Base-by-base conservation (phyloP, 1,284 basidiomycete species). In the Leccinum colubrinum region DNA sequence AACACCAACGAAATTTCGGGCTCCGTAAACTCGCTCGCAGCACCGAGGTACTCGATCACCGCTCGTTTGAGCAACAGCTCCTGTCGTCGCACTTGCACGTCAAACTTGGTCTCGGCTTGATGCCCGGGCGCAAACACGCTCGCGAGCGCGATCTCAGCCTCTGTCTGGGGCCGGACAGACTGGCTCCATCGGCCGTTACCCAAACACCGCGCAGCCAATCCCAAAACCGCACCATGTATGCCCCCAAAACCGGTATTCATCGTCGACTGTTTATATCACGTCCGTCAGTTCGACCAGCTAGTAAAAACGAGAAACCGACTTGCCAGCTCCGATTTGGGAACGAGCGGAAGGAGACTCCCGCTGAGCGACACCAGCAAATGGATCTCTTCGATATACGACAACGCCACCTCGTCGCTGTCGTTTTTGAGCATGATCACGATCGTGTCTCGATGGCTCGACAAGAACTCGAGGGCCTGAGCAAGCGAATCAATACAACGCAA, bases 301-400 rank as follows among this genome's bases (percentile, higher is more conserved):
- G 15, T 9, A 39, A 22, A 17, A 6, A n/a, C n/a, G 8, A 33
- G 37, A 53, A 53, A 48, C 8, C 46, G 11, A n/a, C 43, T 46
- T n/a, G 93, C 93, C 70, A 96, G 74, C 66, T 97, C 94, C 0
- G 86, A 80, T 69, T 87, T 90, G 0, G 90, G 86, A 4, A 93
- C 83, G 3, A 85, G 77, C 0, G 91, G 85, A 22, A 93, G 78
- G 4, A 92, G 82, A 60, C 79, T 81, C 2, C 83, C 78, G 67
- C 91, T 86, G 15, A 96, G 77, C 3, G 84, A 83, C 1, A 95
- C 82, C 4, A 97, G 79, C 2, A 95, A 78, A 61, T 91, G 85
- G 6, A 93, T 82, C 72, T 95, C 91, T 66, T 91, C 86, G 12
- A 95, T 76, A 8, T 87, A 80, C 0, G 86, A 80, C 15, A 92